These are phyloP conservation scores for Pythium aphanidermatum DNA, from an alignment of 352 stramenopile genomes.

Conservation along the genomic window DNA sequence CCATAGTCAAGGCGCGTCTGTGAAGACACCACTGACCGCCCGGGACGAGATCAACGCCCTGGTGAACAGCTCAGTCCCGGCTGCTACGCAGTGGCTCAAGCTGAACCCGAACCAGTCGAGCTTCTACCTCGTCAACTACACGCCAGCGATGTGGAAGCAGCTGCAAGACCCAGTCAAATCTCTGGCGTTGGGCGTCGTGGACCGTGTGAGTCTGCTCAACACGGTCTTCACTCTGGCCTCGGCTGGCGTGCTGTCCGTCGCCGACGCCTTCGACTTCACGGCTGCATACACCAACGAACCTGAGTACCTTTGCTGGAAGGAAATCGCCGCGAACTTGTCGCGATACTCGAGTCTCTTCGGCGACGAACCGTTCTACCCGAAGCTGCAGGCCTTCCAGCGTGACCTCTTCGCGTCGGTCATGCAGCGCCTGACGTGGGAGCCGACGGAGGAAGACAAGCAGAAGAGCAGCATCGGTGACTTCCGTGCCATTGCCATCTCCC, in stretches of 20 bases:
- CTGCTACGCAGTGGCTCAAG: constrained; percentile 86
- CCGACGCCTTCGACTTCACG: constrained; percentile 56
- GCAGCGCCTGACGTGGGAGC: constrained; percentile 47
- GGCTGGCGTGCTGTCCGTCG: constrained; percentile 36
- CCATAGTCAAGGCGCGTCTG: background rate
- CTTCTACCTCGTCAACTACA: constrained; percentile 94
- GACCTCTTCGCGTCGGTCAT: constrained; percentile 50
- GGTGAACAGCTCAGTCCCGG: constrained; percentile 51
- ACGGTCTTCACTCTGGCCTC: constrained; percentile 90
- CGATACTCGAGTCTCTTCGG: constrained; percentile 49
- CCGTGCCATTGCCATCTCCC: constrained; percentile 49
- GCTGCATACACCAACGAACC: constrained; percentile 49
- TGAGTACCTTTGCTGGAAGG: constrained; percentile 60
- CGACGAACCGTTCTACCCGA: constrained; percentile 44
- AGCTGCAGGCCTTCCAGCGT: constrained; percentile 50
- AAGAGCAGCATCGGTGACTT: constrained; percentile 36
- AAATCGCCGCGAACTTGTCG: constrained; percentile 45
- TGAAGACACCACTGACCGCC: constrained; percentile 38
- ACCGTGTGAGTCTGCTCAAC: constrained; percentile 90
- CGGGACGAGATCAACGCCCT: constrained; percentile 83
- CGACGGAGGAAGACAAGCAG: constrained; percentile 14
- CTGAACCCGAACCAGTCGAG: constrained; percentile 94
- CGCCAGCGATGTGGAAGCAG: constrained; percentile 75
- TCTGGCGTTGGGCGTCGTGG: constrained; percentile 55
- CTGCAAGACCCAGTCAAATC: constrained; percentile 57